These are phyloP conservation scores for Nicotiana otophora DNA, from an alignment of 257 asterid genomes.

Conservation along the genomic window DNA sequence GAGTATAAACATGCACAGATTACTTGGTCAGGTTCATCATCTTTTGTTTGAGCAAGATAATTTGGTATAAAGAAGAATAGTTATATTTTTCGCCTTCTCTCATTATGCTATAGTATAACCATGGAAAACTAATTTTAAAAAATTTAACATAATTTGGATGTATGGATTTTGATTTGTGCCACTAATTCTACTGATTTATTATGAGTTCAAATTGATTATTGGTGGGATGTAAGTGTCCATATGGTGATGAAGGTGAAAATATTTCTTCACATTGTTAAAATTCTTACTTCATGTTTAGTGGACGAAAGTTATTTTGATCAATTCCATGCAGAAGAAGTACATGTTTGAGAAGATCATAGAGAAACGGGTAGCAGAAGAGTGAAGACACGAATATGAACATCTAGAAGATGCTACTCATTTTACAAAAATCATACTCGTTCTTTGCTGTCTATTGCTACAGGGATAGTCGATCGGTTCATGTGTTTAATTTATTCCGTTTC, in stretches of 20 bases:
- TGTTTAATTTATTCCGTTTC: slow-evolving; percentile 94
- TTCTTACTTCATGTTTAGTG: neutral
- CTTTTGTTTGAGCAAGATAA: neutral
- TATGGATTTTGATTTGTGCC: neutral
- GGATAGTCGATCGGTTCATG: slow-evolving; percentile 37
- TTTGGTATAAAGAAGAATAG: neutral
- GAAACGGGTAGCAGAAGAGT: neutral
- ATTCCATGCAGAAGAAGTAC: neutral
- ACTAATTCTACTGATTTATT: neutral
- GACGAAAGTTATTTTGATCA: neutral
- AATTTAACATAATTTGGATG: neutral
- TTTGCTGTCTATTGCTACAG: slow-evolving; percentile 29
- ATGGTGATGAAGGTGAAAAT: neutral
- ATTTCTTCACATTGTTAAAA: neutral
- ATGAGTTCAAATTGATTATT: neutral
- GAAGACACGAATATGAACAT: neutral
- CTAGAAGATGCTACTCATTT: neutral
- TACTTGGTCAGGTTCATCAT: neutral
- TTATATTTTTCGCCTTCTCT: neutral
- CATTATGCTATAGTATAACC: neutral
- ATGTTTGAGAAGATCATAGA: neutral
- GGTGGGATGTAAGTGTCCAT: slow-evolving; percentile 1
- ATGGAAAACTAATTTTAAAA: neutral
- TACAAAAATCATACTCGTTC: neutral
- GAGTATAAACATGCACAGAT: neutral